phyloP scores from a whole-genome alignment of 768 basidiomycete genomes.

The Astraeus odoratus region DNA sequence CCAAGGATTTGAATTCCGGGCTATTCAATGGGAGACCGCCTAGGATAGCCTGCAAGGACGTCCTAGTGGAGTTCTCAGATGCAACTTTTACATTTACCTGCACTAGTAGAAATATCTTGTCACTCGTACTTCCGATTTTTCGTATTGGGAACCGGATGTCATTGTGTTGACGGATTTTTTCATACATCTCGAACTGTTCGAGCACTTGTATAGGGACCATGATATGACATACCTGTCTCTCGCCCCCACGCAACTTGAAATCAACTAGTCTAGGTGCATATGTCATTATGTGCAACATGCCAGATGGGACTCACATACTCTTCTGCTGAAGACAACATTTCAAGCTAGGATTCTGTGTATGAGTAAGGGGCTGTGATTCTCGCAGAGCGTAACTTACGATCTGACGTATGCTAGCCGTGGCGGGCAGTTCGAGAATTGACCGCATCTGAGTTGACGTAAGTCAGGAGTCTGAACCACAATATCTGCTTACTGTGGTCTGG shows the following conservation, averaged over 20 bases:
- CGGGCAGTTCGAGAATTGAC: slow-evolving; percentile 52
- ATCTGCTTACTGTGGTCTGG: slow-evolving; percentile 49
- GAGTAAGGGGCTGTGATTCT: background rate
- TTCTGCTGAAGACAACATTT: slow-evolving; percentile 54
- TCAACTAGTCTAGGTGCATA: slow-evolving; percentile 48
- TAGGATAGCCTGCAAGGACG: slow-evolving; percentile 51
- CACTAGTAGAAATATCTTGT: slow-evolving; percentile 77
- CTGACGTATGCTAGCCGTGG: slow-evolving; percentile 51
- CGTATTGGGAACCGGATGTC: slow-evolving; percentile 76
- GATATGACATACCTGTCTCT: slow-evolving; percentile 50
- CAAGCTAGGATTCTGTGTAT: slow-evolving; percentile 43
- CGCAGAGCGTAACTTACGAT: slow-evolving; percentile 42
- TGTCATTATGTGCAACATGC: slow-evolving; percentile 1
- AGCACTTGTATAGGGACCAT: background rate
- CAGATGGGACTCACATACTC: slow-evolving; percentile 41
- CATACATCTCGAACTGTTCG: slow-evolving; percentile 49
- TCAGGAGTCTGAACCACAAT: background rate
- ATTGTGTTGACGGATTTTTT: slow-evolving; percentile 59
- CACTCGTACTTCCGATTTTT: slow-evolving; percentile 60
- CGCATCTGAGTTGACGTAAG: slow-evolving; percentile 47
- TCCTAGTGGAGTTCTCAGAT: slow-evolving; percentile 3
- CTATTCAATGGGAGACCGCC: slow-evolving; percentile 63
- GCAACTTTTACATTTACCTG: slow-evolving; percentile 42
- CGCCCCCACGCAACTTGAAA: slow-evolving; percentile 63
- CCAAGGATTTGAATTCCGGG: slow-evolving; percentile 61